These are phyloP conservation scores for Clathrus columnatus DNA, from an alignment of 768 basidiomycete genomes.

Conservation along the genomic window DNA sequence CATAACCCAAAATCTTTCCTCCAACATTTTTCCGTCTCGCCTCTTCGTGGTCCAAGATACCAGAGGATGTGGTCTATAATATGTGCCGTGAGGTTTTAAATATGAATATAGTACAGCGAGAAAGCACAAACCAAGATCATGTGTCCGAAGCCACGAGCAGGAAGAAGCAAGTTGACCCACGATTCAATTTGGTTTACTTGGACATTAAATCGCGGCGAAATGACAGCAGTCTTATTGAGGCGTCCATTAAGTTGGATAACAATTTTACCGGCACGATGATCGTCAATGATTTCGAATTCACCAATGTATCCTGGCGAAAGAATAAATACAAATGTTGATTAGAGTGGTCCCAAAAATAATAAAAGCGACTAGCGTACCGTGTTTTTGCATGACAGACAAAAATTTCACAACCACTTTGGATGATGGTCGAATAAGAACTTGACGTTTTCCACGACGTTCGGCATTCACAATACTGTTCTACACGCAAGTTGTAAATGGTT, in stretches of 20 bases:
- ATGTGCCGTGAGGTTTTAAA: neutral
- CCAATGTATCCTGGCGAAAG: conserved; percentile 78
- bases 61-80: conserved; percentile 85
- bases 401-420: conserved; percentile 99
- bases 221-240: conserved; percentile 99
- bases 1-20: conserved; percentile 89
- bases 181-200: conserved; percentile 86
- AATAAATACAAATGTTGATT: neutral
- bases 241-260: conserved; percentile 97
- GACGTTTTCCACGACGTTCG: conserved; percentile 98
- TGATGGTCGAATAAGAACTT: conserved; percentile 94
- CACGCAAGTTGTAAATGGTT: neutral
- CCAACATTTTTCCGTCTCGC: conserved; percentile 97
- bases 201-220: conserved; percentile 98
- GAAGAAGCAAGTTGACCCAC: conserved; percentile 96
- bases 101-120: neutral
- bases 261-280: conserved; percentile 97
- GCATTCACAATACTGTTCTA: conserved; percentile 99
- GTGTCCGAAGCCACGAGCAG: conserved; percentile 92
- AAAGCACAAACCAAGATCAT: conserved; percentile 73
- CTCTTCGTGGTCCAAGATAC: conserved; percentile 98
- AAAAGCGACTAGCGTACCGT: conserved; percentile 76
- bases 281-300: conserved; percentile 97
- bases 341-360: neutral
- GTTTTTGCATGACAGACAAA: conserved; percentile 96